Evolutionary conservation across 2,329 filamentous ascomycete species (phyloP).

Genomic region (Fusarium nodosum): DNA sequence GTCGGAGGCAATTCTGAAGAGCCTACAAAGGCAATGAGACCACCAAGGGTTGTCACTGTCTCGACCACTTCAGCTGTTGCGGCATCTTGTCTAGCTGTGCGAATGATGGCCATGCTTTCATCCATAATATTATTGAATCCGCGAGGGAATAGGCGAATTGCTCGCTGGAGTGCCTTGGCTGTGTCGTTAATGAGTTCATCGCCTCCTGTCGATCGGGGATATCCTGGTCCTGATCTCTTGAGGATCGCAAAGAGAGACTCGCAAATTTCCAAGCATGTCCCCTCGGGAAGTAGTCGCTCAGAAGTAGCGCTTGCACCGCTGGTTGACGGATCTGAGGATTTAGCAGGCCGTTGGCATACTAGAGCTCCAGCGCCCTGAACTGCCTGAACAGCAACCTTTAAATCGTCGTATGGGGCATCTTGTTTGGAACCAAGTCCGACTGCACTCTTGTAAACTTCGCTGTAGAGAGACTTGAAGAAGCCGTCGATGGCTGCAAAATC

Average conservation of each 20-base stretch:
- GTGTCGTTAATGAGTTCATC: conserved; percentile 59
- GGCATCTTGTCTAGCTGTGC: conserved; percentile 40
- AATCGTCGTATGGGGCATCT: conserved; percentile 55
- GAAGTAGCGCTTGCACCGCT: conserved; percentile 9
- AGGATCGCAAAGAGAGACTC: conserved; percentile 53
- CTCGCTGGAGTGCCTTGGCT: conserved; percentile 58
- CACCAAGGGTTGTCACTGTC: conserved; percentile 56
- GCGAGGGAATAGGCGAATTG: conserved; percentile 54
- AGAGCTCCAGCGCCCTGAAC: conserved; percentile 63
- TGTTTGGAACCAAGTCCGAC: conserved; percentile 52
- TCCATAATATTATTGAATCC: conserved; percentile 55
- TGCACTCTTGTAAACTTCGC: conserved; percentile 59
- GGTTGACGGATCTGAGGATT: conserved; percentile 18
- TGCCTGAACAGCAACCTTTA: conserved; percentile 60
- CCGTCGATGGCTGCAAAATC: conserved; percentile 56
- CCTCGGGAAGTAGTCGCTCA: conserved; percentile 53
- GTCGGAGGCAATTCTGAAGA: conserved; percentile 58
- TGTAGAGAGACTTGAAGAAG: conserved; percentile 59
- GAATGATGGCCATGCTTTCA: conserved; percentile 48
- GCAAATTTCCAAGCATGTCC: conserved; percentile 57
- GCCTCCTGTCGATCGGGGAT: conserved; percentile 41
- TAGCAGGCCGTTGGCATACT: conserved; percentile 57
- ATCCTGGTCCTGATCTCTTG: conserved; percentile 42
- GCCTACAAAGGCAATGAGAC: conserved; percentile 63
- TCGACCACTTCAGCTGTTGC: conserved; percentile 43